These are phyloP conservation scores for Juglanconis oblonga DNA, from an alignment of 2,329 filamentous ascomycete genomes.

Conservation along the genomic window DNA sequence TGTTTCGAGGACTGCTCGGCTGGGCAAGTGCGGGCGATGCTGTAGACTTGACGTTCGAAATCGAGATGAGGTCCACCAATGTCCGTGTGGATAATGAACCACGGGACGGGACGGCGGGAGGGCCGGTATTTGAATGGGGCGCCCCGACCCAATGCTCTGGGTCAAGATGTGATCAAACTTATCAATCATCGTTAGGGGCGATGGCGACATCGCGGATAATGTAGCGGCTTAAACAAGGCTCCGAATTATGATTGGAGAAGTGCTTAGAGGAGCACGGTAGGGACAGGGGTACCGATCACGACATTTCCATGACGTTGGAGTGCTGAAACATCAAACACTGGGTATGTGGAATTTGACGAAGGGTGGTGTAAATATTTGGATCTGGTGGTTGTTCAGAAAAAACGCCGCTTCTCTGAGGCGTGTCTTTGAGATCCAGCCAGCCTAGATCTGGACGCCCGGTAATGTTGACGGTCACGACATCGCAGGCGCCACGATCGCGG, in stretches of 20 bases:
- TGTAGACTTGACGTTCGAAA: too few species aligned
- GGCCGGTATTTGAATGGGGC: neutral
- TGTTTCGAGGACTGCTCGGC: neutral
- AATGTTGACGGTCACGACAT: conserved; percentile 1
- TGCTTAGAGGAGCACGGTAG: neutral
- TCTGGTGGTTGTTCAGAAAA: too few species aligned
- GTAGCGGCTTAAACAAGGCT: neutral
- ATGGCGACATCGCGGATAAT: conserved; percentile 16
- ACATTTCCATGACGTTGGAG: conserved; percentile 1
- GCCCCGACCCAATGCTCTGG: neutral
- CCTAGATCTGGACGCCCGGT: too few species aligned
- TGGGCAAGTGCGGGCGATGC: too few species aligned
- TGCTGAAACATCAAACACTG: neutral
- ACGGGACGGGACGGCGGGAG: neutral
- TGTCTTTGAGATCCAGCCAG: too few species aligned
- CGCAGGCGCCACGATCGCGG: neutral
- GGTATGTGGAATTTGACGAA: too few species aligned
- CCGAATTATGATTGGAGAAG: conserved; percentile 8
- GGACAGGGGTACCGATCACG: neutral
- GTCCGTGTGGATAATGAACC: neutral
- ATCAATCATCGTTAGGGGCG: conserved; percentile 16
- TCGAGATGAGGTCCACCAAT: neutral
- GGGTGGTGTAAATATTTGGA: too few species aligned
- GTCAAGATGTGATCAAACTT: neutral
- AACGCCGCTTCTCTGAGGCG: too few species aligned